A percentile compares a stretch with the other conserved stretches of the same genome.
Evolutionary conservation across 2,329 filamentous ascomycete species (phyloP).

Genomic region (Incumbomyces delicatus): DNA sequence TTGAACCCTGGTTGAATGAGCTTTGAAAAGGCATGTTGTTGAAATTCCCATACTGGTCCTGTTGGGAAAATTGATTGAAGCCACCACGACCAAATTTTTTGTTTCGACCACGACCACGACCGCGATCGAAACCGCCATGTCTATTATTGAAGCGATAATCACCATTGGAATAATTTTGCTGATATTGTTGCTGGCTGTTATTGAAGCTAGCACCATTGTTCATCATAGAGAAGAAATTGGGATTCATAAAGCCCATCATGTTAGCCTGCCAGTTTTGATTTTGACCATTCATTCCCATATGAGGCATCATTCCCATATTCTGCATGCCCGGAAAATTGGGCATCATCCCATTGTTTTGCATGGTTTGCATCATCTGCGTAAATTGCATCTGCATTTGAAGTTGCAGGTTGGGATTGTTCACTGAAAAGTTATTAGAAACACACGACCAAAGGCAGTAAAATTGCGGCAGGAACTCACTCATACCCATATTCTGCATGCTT

Average conservation of each 20-base stretch:
- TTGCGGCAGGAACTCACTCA: neutral
- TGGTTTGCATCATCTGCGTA: conserved; percentile 1
- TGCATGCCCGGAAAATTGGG: conserved; percentile 13
- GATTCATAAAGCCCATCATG: conserved; percentile 23
- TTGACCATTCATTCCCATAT: conserved; percentile 22
- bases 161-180: conserved; percentile 48
- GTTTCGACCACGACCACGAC: conserved; percentile 56
- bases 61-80: conserved; percentile 27
- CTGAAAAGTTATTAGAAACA: conserved; percentile 1
- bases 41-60: conserved; percentile 23
- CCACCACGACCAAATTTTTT: conserved; percentile 31
- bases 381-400: conserved; percentile 2
- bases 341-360: neutral
- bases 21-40: conserved; percentile 9
- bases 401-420: neutral
- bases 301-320: neutral
- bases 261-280: conserved; percentile 9
- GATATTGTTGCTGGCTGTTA: conserved; percentile 41
- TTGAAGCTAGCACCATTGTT: conserved; percentile 81
- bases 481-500: conserved; percentile 1
- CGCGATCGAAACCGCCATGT: conserved; percentile 70
- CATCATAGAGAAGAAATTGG: conserved; percentile 51
- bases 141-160: conserved; percentile 45
- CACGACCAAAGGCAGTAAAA: neutral
- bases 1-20: conserved; percentile 8